phyloP scores from a whole-genome alignment of 805 yeast genomes.

The Nakazawaea wickerhamii region DNA sequence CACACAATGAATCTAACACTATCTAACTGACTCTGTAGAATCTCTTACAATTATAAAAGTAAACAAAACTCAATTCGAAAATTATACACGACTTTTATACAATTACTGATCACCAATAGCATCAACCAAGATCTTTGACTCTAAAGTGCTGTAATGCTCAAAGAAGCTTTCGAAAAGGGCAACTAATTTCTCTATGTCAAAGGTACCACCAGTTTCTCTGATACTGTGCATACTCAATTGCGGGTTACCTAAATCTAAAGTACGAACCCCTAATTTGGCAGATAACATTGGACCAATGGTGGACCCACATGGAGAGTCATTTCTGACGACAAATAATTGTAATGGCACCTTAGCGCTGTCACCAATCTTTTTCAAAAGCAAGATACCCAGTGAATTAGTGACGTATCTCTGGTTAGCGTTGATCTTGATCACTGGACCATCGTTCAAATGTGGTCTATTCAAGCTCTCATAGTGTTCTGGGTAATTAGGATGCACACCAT shows the following conservation, averaged over 20 bases:
- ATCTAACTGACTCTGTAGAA: too few species aligned
- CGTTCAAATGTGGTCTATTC: slow-evolving; percentile 77
- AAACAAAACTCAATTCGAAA: too few species aligned
- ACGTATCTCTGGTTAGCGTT: slow-evolving; percentile 95
- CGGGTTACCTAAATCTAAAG: slow-evolving; percentile 88
- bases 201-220: slow-evolving; percentile 84
- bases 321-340: slow-evolving; percentile 88
- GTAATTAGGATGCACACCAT: slow-evolving; percentile 95
- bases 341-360: slow-evolving; percentile 66
- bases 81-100: not conserved
- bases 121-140: slow-evolving; percentile 37
- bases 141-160: slow-evolving; percentile 35
- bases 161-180: slow-evolving; percentile 60
- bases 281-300: slow-evolving; percentile 95
- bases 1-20: too few species aligned
- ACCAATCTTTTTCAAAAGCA: slow-evolving; percentile 69
- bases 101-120: slow-evolving; percentile 12
- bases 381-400: slow-evolving; percentile 87
- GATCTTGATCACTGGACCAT: slow-evolving; percentile 88
- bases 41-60: too few species aligned
- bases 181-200: slow-evolving; percentile 62
- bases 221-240: slow-evolving; percentile 91
- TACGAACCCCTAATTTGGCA: slow-evolving; percentile 79
- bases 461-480: slow-evolving; percentile 64
- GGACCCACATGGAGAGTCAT: slow-evolving; percentile 92